Evolutionary conservation across 225 moss, liverwort and hornwort genomes (phyloP).

Genomic region (Polytrichum formosum): DNA sequence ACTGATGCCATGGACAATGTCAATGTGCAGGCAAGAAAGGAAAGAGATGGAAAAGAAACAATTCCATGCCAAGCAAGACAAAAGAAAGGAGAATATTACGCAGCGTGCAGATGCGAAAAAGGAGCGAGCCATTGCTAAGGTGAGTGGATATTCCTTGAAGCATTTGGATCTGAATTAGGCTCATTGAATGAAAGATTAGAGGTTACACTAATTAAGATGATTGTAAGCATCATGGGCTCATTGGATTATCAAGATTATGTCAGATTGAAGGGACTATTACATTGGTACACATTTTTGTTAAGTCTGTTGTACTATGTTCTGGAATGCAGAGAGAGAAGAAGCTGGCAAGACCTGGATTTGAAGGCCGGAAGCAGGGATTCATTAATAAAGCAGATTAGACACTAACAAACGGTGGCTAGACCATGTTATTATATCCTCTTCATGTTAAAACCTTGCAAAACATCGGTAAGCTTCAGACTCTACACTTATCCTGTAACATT

Average conservation of each 20-base stretch:
- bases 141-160: slow-evolving; percentile 7
- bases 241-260: slow-evolving; percentile 8
- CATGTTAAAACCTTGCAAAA: too few relatives aligned
- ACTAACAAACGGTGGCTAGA: slow-evolving; percentile 1
- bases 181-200: neutral
- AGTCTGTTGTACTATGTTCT: neutral
- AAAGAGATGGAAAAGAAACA: slow-evolving; percentile 72
- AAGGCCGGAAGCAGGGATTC: slow-evolving; percentile 91
- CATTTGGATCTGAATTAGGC: neutral
- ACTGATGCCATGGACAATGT: neutral
- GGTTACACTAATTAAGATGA: neutral
- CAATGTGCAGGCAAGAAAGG: slow-evolving; percentile 76
- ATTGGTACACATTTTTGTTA: slow-evolving; percentile 2
- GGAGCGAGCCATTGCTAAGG: slow-evolving; percentile 84
- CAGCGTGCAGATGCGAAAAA: slow-evolving; percentile 74
- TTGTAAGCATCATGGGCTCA: neutral
- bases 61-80: slow-evolving; percentile 59
- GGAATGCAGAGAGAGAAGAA: slow-evolving; percentile 98
- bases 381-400: slow-evolving; percentile 57
- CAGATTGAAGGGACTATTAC: neutral
- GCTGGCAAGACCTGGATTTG: slow-evolving; percentile 88
- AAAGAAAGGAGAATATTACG: slow-evolving; percentile 74
- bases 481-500: too few relatives aligned
- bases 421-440: slow-evolving; percentile 17
- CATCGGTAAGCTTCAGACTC: too few relatives aligned